phyloP scores from a whole-genome alignment of 2,329 filamentous ascomycete species.

The Paecilomyces sp. region DNA sequence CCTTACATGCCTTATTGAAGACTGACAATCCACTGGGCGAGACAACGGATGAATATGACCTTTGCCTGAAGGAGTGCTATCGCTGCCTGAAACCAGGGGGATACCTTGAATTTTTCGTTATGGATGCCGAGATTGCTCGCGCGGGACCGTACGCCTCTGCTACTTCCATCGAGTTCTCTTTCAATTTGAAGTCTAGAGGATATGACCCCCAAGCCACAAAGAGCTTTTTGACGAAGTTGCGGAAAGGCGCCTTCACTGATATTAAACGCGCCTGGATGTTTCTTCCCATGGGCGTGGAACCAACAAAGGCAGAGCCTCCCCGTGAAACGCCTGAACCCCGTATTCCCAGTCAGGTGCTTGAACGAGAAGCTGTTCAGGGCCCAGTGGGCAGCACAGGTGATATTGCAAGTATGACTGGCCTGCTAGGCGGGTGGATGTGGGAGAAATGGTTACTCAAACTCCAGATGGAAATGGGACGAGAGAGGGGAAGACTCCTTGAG shows the following conservation, averaged over 20 bases:
- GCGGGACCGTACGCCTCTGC: constrained; percentile 72
- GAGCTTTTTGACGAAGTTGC: constrained; percentile 67
- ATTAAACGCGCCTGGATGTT: constrained; percentile 84
- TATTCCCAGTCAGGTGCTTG: constrained; percentile 30
- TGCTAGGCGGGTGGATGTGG: constrained; percentile 86
- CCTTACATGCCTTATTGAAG: constrained; percentile 78
- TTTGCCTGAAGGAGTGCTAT: constrained; percentile 76
- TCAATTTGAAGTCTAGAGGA: constrained; percentile 78
- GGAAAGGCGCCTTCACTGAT: constrained; percentile 67
- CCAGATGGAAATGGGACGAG: constrained; percentile 76
- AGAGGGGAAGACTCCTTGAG: constrained; percentile 45
- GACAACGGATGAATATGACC: constrained; percentile 77
- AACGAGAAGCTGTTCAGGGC: constrained; percentile 52
- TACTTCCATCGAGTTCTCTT: constrained; percentile 85
- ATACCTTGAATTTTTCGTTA: constrained; percentile 80
- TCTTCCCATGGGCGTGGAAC: constrained; percentile 65
- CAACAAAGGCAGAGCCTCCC: constrained; percentile 38
- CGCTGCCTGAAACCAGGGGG: constrained; percentile 90
- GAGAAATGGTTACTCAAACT: constrained; percentile 91
- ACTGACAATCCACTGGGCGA: constrained; percentile 55
- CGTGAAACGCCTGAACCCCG: constrained; percentile 32
- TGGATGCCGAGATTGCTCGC: constrained; percentile 86
- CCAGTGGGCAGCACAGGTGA: constrained; percentile 62
- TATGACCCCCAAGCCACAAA: constrained; percentile 84
- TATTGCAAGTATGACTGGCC: constrained; percentile 67